Percentiles rank a stretch among this genome's conserved stretches.
These are phyloP conservation scores for Ganoderma leucocontextum DNA, from an alignment of 1,284 basidiomycete species.

Conservation along the genomic window DNA sequence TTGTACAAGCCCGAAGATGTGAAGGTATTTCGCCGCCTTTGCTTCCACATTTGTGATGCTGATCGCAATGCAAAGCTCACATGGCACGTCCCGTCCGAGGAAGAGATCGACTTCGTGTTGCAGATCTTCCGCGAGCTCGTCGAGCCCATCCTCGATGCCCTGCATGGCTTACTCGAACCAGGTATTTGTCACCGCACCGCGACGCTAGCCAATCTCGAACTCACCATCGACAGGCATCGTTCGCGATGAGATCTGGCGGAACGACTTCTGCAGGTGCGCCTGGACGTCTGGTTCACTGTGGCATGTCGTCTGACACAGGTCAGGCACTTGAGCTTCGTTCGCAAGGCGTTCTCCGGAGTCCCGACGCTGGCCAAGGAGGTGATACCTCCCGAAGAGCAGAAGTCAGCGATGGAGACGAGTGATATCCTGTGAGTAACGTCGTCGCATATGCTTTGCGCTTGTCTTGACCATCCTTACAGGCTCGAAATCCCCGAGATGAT, in stretches of 20 bases:
- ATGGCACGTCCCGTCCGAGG: slow-evolving; percentile 77
- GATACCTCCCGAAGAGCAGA: slow-evolving; percentile 53
- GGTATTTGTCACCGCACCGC: slow-evolving; percentile 45
- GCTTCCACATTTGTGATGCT: not conserved
- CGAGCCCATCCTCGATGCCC: slow-evolving; percentile 66
- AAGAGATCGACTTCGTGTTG: slow-evolving; percentile 82
- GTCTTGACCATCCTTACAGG: slow-evolving; percentile 43
- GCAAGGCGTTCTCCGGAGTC: slow-evolving; percentile 73
- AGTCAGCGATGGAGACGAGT: slow-evolving; percentile 52
- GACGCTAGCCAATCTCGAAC: slow-evolving; percentile 8
- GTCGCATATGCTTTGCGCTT: not conserved
- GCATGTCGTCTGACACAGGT: slow-evolving; percentile 31
- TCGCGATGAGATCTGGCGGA: slow-evolving; percentile 79
- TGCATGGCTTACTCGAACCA: slow-evolving; percentile 68
- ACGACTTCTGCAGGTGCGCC: slow-evolving; percentile 85
- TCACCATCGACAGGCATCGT: slow-evolving; percentile 42
- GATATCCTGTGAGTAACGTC: slow-evolving; percentile 64
- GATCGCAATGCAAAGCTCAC: slow-evolving; percentile 57
- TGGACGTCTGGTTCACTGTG: not conserved
- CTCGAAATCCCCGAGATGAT: slow-evolving; percentile 79
- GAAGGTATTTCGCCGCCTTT: slow-evolving; percentile 48
- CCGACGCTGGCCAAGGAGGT: slow-evolving; percentile 67
- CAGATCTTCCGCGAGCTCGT: slow-evolving; percentile 79
- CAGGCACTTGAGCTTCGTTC: slow-evolving; percentile 70
- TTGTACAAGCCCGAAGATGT: slow-evolving; percentile 67